Percentiles rank a stretch among this genome's conserved stretches.
Evolutionary conservation across 2,329 filamentous ascomycete genomes (phyloP).

Genomic region (Tricladium varicosporioides): DNA sequence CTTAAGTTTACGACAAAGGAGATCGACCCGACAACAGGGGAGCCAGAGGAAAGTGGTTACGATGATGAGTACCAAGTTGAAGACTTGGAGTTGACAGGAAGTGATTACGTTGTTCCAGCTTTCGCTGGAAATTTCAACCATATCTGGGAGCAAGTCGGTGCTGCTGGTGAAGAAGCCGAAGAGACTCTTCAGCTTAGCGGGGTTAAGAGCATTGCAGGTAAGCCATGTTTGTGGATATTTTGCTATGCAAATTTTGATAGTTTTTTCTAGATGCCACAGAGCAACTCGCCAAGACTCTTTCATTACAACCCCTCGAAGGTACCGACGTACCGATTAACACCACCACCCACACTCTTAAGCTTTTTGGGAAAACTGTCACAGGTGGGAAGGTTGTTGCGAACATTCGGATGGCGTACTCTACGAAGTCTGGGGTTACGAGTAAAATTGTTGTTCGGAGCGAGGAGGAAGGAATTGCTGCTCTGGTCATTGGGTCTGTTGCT

Average conservation of each 20-base stretch:
- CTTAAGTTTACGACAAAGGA: conserved; percentile 98
- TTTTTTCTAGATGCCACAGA: conserved; percentile 77
- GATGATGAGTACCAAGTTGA: conserved; percentile 98
- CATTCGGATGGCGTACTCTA: conserved; percentile 90
- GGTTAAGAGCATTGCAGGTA: conserved; percentile 90
- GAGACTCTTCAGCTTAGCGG: conserved; percentile 87
- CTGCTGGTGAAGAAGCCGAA: conserved; percentile 83
- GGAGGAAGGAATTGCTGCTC: conserved; percentile 83
- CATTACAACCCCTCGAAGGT: conserved; percentile 89
- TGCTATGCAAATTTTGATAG: conserved; percentile 27
- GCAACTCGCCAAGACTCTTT: conserved; percentile 80
- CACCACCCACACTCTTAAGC: conserved; percentile 89
- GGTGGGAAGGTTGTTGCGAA: conserved; percentile 86
- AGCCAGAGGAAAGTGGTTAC: conserved; percentile 89
- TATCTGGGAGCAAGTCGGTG: conserved; percentile 90
- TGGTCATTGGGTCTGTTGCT: conserved; percentile 81
- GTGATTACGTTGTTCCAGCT: conserved; percentile 89
- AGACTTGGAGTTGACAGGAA: conserved; percentile 84
- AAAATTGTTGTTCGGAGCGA: conserved; percentile 92
- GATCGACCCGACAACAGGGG: conserved; percentile 89
- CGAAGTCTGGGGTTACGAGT: conserved; percentile 90
- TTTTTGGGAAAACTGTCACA: conserved; percentile 91
- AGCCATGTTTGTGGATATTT: conserved; percentile 1
- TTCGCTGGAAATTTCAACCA: conserved; percentile 95
- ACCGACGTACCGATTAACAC: conserved; percentile 86